phyloP scores from a whole-genome alignment of 306 rosid genomes.

The Hippophae gyantsensis region DNA sequence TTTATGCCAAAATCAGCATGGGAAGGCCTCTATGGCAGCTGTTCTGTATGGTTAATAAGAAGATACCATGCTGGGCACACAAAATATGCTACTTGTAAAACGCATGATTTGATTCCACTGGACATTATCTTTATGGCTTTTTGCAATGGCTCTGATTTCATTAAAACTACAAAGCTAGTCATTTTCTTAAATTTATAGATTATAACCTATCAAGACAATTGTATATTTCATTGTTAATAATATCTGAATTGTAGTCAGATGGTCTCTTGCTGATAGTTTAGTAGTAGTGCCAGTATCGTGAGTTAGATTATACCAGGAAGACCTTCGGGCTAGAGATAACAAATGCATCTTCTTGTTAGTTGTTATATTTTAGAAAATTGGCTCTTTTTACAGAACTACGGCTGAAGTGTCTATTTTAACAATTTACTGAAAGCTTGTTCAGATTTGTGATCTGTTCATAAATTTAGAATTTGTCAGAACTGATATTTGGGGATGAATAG shows the following conservation, averaged over 20 bases:
- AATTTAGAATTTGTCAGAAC: neutral
- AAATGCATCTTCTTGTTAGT: too few relatives aligned
- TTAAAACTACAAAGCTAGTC: neutral
- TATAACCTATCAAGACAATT: neutral
- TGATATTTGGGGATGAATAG: too few relatives aligned
- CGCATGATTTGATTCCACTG: too few relatives aligned
- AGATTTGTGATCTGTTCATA: too few relatives aligned
- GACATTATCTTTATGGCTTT: too few relatives aligned
- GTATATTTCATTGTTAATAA: conserved; percentile 1
- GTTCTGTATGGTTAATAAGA: neutral
- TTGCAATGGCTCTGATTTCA: neutral
- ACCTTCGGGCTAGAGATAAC: too few relatives aligned
- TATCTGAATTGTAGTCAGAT: neutral
- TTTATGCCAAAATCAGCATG: neutral
- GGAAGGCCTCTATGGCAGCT: neutral
- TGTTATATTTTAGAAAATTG: too few relatives aligned
- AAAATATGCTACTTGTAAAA: neutral
- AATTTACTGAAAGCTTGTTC: too few relatives aligned
- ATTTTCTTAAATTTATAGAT: neutral
- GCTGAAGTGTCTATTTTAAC: too few relatives aligned
- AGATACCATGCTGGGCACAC: neutral
- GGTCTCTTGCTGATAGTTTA: neutral
- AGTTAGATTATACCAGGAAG: too few relatives aligned
- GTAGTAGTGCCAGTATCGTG: too few relatives aligned
- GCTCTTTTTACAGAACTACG: too few relatives aligned